Base-by-base conservation (phyloP, 495 filamentous ascomycete species). In the Neurospora sp. region DNA sequence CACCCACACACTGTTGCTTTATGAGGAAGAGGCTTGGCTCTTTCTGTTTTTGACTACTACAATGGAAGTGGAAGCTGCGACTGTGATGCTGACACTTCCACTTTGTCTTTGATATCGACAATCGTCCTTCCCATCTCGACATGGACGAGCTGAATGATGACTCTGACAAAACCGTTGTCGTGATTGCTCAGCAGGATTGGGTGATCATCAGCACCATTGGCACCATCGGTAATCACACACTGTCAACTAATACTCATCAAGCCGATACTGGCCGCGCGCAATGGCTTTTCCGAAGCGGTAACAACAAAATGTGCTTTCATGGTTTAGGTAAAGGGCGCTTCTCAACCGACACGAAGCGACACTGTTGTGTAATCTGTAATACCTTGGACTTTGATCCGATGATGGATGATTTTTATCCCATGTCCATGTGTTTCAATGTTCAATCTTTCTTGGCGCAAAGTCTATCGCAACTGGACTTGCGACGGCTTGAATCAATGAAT, bases 181-280 rank as follows among this genome's bases (percentile, higher is more conserved):
- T 74, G 73, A 74, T 74, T 74, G 73, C 61, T 74, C 73, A 74
- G 70, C 73, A 71, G 16, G 39, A 68, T 53, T 38, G 53, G 48
- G 53, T 65, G 18, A 65, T 65, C 31, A 65, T 65, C 27, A 35
- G 53, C 53, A 61, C 14, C 53, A 6, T 16, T 59, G 53, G n/a
- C 53, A 31, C 53, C 53, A 61, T 18, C n/a, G 8, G 18, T 5
- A 11, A 46, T 7, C n/a, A 48, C 18, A 48, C 53, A 35, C 53
- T 35, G 27, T 65, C 22, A 27, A 61, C 35, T 61, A 59, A 53
- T 5, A 12, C 20, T 31, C 48, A 31, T 59, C 27, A 18, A 35
- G 18, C 53, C 53, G 53, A 65, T 37, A 35, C 53, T 65, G 53
- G 53, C 53, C 53, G 53, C 53, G 27, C 53, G 14, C 6, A 65